These are phyloP conservation scores for Phytophthora cryptogea DNA, from an alignment of 352 stramenopile species.

Conservation along the genomic window DNA sequence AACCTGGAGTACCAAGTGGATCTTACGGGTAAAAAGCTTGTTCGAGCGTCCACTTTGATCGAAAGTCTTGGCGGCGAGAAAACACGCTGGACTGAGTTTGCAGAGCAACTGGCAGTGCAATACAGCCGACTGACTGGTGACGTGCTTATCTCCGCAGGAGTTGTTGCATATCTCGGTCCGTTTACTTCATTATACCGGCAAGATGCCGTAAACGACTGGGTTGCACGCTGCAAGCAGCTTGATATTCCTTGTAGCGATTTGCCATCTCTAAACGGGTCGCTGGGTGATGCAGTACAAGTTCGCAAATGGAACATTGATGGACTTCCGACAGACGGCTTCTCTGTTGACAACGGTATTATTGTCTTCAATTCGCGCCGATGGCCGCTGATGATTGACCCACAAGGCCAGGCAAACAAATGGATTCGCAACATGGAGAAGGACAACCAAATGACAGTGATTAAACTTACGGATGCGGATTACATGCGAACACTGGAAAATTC, in stretches of 20 bases:
- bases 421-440: slow-evolving; percentile 95
- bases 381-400: slow-evolving; percentile 96
- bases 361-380: slow-evolving; percentile 94
- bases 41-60: slow-evolving; percentile 92
- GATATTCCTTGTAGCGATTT: slow-evolving; percentile 85
- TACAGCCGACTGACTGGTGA: slow-evolving; percentile 93
- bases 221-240: slow-evolving; percentile 73
- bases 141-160: slow-evolving; percentile 90
- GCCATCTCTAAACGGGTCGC: slow-evolving; percentile 84
- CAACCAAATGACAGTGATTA: slow-evolving; percentile 92
- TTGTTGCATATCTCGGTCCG: slow-evolving; percentile 93
- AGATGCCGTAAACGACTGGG: slow-evolving; percentile 82
- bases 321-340: slow-evolving; percentile 93
- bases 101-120: slow-evolving; percentile 71
- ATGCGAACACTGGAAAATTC: slow-evolving; percentile 93
- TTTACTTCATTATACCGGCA: slow-evolving; percentile 92
- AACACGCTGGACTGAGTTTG: slow-evolving; percentile 91
- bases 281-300: slow-evolving; percentile 92
- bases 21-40: slow-evolving; percentile 93
- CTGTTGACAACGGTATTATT: slow-evolving; percentile 95
- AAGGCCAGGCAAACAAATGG: slow-evolving; percentile 96
- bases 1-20: slow-evolving; percentile 93
- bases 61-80: slow-evolving; percentile 94
- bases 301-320: slow-evolving; percentile 96
- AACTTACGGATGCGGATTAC: slow-evolving; percentile 93